Conservation (phyloP, 441 rosid species). For the Populus hybrid region DNA sequence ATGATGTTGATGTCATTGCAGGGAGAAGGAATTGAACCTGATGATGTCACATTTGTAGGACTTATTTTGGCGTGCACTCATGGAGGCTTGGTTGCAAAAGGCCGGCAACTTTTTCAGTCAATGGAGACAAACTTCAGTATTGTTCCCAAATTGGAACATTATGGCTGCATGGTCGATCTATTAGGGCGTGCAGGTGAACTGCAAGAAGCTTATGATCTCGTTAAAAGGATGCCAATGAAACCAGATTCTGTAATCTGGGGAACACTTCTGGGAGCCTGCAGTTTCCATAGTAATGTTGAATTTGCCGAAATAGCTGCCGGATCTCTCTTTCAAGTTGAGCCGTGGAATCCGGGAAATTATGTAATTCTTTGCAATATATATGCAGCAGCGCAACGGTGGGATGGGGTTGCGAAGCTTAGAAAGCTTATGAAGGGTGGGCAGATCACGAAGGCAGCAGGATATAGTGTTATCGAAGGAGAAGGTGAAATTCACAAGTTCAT, state of each 20-base stretch:
- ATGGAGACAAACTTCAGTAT: constrained; percentile 42
- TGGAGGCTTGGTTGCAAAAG: constrained; percentile 54
- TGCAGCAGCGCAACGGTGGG: constrained; percentile 46
- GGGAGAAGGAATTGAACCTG: constrained; percentile 46
- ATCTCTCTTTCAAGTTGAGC: constrained; percentile 54
- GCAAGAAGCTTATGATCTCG: constrained; percentile 56
- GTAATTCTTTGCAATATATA: constrained; percentile 47
- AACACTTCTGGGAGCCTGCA: constrained; percentile 69
- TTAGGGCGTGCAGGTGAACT: constrained; percentile 75
- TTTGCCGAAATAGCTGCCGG: constrained; percentile 63
- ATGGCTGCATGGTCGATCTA: constrained; percentile 86
- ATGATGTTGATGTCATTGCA: constrained; percentile 7
- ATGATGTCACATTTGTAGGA: constrained; percentile 65
- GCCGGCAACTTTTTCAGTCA: constrained; percentile 47
- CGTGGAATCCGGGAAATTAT: constrained; percentile 55
- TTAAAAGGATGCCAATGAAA: constrained; percentile 63
- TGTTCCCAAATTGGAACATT: constrained; percentile 69
- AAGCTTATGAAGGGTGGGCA: constrained; percentile 62
- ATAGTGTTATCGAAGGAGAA: constrained; percentile 58
- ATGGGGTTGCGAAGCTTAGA: constrained; percentile 62
- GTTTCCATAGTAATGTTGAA: constrained; percentile 59
- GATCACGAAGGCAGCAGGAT: constrained; percentile 68
- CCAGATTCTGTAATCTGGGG: constrained; percentile 76
- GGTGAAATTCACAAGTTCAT: constrained; percentile 61
- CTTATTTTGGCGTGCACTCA: constrained; percentile 69